Evolutionary conservation across 257 asterid genomes (phyloP).

Genomic region (Forsythia viridissima): DNA sequence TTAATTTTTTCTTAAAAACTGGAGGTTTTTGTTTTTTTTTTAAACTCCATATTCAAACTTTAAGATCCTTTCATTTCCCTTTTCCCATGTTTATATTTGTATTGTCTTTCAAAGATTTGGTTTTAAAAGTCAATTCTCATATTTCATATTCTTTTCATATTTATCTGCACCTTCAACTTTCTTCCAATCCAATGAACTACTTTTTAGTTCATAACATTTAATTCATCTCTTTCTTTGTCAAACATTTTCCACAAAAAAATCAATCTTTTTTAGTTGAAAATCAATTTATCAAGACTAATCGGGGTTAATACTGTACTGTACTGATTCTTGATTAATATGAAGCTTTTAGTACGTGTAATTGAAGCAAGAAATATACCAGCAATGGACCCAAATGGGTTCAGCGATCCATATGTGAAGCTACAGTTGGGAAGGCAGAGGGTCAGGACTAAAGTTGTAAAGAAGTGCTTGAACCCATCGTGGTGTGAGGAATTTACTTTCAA

Average conservation of each 20-base stretch:
- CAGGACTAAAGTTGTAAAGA: conserved; percentile 81
- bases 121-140: neutral
- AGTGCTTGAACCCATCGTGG: conserved; percentile 91
- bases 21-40: neutral
- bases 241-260: neutral
- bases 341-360: conserved; percentile 85
- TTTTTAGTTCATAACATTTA: conserved; percentile 10
- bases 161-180: too few species aligned
- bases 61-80: conserved; percentile 21
- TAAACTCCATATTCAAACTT: conserved; percentile 23
- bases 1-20: conserved; percentile 3
- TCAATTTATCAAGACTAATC: neutral
- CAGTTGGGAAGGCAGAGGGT: conserved; percentile 83
- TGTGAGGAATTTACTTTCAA: conserved; percentile 83
- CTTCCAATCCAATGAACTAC: too few species aligned
- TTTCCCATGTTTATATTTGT: conserved; percentile 20
- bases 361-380: conserved; percentile 85
- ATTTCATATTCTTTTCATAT: neutral
- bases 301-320: neutral
- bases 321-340: conserved; percentile 39
- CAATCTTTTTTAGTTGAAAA: conserved; percentile 12
- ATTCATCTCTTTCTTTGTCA: conserved; percentile 14
- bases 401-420: conserved; percentile 93
- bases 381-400: conserved; percentile 83
- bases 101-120: conserved; percentile 1